Evolutionary conservation across 176 grass and related monocot genomes (phyloP), one percentile per base, ranked within the genome.

Genomic region (Oryza coarctata): DNA sequence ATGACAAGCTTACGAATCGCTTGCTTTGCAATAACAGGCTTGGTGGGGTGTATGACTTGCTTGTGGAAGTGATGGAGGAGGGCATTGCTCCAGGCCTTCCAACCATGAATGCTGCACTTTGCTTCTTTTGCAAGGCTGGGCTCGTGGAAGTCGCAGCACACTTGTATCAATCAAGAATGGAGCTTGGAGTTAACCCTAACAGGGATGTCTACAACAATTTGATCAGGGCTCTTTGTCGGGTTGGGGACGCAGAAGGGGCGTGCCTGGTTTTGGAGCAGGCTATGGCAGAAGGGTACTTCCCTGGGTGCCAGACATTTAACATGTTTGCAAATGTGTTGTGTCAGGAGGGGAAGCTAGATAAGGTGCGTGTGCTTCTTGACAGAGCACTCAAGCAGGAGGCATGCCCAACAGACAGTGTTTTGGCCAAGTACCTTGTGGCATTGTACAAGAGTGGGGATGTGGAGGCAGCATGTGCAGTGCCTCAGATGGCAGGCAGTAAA

Each of bases 121-220:
- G 96, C 73, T 98, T 98, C 87, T 95, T 98, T 85, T 98, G 96
- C 85, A 98, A 98, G 63, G 93, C 96, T 17, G 96, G 96, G 27
- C 84, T 98, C 70, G 96, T 95, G 26, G 96, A 98, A 82, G 90
- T 95, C 13, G 93, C 96, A 5, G 64, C 86, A 35, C 71, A 93
- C 68, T 84, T 98, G 55, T 98, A 95, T 82, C 83, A 79, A 68
- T 93, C 88, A 14, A 87, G 90, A 65, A 60, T 68, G 76, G 90
- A 98, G 17, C 87, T 98, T 27, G 96, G 96, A 35, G 86, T 98
- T 73, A 83, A 93, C 83, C 96, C 96, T 63, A 87, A 70, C 41
- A 75, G 65, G 33, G 67, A 80, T 68, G 84, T 93, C 26, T 98
- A 88, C 76, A 87, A 95, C 77, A 88, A 90, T 79, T 70, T 98